Evolutionary conservation across 2,329 filamentous ascomycete genomes (phyloP).

Genomic region (Aspergillus carbonarius): DNA sequence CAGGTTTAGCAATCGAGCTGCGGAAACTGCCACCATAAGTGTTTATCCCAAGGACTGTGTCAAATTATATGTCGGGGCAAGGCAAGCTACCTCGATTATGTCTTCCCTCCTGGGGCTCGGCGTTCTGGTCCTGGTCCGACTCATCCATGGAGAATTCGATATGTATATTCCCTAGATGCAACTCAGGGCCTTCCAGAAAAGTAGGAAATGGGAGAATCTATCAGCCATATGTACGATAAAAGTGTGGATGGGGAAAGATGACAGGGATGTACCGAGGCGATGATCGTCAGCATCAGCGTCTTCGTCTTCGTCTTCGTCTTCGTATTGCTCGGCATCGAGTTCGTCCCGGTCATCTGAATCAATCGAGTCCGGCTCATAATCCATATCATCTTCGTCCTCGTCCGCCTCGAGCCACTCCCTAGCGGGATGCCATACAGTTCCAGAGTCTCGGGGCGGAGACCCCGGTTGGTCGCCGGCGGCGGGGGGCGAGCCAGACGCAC

Average conservation of each 20-base stretch:
- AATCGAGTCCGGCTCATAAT: slow-evolving; percentile 47
- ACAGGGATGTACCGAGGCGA: slow-evolving; percentile 14
- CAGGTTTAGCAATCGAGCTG: slow-evolving; percentile 52
- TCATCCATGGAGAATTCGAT: slow-evolving; percentile 32
- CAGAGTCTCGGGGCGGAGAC: slow-evolving; percentile 21
- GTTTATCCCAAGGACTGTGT: neutral
- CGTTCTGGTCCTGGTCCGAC: slow-evolving; percentile 17
- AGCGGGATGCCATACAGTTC: slow-evolving; percentile 36
- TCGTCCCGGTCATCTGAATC: slow-evolving; percentile 35
- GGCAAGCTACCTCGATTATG: slow-evolving; percentile 24
- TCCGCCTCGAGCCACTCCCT: slow-evolving; percentile 42
- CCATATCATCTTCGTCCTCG: slow-evolving; percentile 48
- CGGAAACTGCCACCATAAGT: slow-evolving; percentile 28
- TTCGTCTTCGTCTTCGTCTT: slow-evolving; percentile 37
- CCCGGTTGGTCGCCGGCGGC: slow-evolving; percentile 25
- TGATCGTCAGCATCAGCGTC: slow-evolving; percentile 34
- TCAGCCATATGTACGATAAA: neutral
- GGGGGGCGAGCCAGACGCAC: slow-evolving; percentile 24
- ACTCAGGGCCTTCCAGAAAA: slow-evolving; percentile 16
- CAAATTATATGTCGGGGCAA: neutral
- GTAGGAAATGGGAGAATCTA: neutral
- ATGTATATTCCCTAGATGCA: slow-evolving; percentile 26
- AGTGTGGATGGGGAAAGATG: neutral
- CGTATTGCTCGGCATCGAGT: slow-evolving; percentile 38
- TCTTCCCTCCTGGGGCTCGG: slow-evolving; percentile 10